phyloP scores from a whole-genome alignment of 106 monocot genomes.

The Dendrobium catenatum region DNA sequence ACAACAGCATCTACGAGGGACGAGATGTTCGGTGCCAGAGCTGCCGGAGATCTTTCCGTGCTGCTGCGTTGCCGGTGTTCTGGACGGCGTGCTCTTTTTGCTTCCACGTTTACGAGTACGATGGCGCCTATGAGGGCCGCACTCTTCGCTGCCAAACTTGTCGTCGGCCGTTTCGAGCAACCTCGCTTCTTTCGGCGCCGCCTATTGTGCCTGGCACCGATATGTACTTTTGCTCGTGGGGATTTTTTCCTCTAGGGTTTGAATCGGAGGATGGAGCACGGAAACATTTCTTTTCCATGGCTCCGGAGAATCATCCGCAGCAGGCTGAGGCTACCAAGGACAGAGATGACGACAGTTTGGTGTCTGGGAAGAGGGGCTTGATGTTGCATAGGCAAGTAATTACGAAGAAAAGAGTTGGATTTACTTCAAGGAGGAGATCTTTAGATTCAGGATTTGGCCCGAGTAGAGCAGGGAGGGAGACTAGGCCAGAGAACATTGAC shows the following conservation, averaged over 20 bases:
- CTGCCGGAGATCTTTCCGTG: slow-evolving; percentile 11
- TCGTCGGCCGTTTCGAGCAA: slow-evolving; percentile 32
- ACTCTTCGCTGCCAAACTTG: slow-evolving; percentile 47
- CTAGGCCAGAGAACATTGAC: not conserved
- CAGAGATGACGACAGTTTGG: not conserved
- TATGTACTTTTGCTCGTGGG: slow-evolving; percentile 78
- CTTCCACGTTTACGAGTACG: slow-evolving; percentile 57
- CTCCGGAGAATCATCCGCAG: not conserved
- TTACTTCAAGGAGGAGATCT: not conserved
- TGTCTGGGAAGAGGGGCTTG: not conserved
- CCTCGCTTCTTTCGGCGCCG: slow-evolving; percentile 34
- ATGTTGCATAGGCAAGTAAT: not conserved
- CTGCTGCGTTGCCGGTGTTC: slow-evolving; percentile 19
- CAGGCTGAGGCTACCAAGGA: not conserved
- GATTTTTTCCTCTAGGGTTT: slow-evolving; percentile 50
- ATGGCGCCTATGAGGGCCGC: slow-evolving; percentile 19
- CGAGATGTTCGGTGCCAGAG: slow-evolving; percentile 24
- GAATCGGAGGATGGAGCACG: not conserved
- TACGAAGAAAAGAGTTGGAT: not conserved
- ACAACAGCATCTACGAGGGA: slow-evolving; percentile 11
- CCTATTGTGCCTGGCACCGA: slow-evolving; percentile 64
- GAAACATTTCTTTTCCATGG: not conserved
- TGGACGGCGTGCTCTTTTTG: slow-evolving; percentile 72
- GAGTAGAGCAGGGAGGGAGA: not conserved
- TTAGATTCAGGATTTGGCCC: not conserved